Conservation (phyloP, 2,329 filamentous ascomycete species). For the Monascus ruber region DNA sequence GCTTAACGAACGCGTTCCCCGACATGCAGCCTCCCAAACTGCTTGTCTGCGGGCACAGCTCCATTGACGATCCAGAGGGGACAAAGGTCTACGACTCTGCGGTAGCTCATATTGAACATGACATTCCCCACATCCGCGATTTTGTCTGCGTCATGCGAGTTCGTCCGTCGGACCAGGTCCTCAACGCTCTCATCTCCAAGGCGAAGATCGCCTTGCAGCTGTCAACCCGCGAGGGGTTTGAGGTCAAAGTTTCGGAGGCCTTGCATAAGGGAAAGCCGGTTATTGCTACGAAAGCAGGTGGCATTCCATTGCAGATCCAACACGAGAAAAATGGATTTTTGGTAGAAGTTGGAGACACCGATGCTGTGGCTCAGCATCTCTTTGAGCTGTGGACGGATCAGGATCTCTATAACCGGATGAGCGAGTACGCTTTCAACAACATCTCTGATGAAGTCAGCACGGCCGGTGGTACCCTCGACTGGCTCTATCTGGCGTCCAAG, state of each 20-base stretch:
- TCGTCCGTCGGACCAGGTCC: constrained; percentile 65
- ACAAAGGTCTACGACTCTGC: constrained; percentile 61
- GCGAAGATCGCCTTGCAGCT: constrained; percentile 66
- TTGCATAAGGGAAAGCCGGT: constrained; percentile 69
- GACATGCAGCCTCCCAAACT: constrained; percentile 54
- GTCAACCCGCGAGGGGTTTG: constrained; percentile 71
- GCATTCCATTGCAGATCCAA: constrained; percentile 68
- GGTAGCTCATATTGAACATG: constrained; percentile 52
- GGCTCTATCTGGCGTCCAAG: constrained; percentile 66
- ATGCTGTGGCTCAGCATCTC: constrained; percentile 57
- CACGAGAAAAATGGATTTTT: constrained; percentile 62
- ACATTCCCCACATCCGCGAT: constrained; percentile 50
- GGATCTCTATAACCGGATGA: constrained; percentile 56
- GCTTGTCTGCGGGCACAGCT: constrained; percentile 66
- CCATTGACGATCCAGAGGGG: constrained; percentile 70
- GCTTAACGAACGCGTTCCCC: constrained; percentile 40
- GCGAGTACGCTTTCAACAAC: constrained; percentile 48
- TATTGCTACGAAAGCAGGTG: constrained; percentile 64
- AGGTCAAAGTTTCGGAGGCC: constrained; percentile 77
- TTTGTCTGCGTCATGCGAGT: constrained; percentile 67
- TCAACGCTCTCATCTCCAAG: constrained; percentile 64
- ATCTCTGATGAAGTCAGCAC: constrained; percentile 76
- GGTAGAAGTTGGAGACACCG: constrained; percentile 58
- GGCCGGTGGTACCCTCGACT: constrained; percentile 63
- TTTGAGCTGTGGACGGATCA: constrained; percentile 55